Conservation (phyloP, 2,329 filamentous ascomycete species). For the Alternaria conjuncta region DNA sequence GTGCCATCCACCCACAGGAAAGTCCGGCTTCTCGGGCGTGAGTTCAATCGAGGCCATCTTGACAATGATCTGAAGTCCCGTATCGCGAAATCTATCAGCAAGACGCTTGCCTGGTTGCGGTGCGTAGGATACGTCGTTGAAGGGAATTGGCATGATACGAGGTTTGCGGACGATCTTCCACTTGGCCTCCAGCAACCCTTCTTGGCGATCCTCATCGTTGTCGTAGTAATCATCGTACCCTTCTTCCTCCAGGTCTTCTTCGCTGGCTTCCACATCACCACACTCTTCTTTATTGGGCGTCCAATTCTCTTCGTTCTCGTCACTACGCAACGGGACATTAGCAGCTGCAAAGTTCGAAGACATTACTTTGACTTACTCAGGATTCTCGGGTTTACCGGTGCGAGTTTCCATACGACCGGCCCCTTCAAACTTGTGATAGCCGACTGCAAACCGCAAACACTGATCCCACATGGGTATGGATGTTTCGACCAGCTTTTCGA, state of each 20-base stretch:
- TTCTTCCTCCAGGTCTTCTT: not conserved
- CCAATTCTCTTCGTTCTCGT: slow-evolving; percentile 22
- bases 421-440: slow-evolving; percentile 1
- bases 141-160: slow-evolving; percentile 12
- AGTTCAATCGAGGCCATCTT: slow-evolving; percentile 67
- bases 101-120: slow-evolving; percentile 15
- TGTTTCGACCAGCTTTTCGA: slow-evolving; percentile 29
- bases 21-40: slow-evolving; percentile 63
- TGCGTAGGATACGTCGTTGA: slow-evolving; percentile 22
- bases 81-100: slow-evolving; percentile 15
- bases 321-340: slow-evolving; percentile 7
- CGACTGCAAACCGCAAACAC: slow-evolving; percentile 12
- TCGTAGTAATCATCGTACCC: not conserved
- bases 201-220: not conserved
- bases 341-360: not conserved
- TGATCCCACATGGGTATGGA: slow-evolving; percentile 33
- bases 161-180: slow-evolving; percentile 28
- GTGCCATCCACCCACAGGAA: slow-evolving; percentile 62
- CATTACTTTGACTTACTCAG: not conserved
- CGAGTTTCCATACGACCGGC: slow-evolving; percentile 19
- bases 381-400: not conserved
- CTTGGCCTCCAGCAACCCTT: slow-evolving; percentile 10
- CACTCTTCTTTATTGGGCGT: slow-evolving; percentile 11
- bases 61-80: slow-evolving; percentile 65
- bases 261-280: not conserved